phyloP scores from a whole-genome alignment of 352 stramenopile genomes.

The Globisporangium solare region DNA sequence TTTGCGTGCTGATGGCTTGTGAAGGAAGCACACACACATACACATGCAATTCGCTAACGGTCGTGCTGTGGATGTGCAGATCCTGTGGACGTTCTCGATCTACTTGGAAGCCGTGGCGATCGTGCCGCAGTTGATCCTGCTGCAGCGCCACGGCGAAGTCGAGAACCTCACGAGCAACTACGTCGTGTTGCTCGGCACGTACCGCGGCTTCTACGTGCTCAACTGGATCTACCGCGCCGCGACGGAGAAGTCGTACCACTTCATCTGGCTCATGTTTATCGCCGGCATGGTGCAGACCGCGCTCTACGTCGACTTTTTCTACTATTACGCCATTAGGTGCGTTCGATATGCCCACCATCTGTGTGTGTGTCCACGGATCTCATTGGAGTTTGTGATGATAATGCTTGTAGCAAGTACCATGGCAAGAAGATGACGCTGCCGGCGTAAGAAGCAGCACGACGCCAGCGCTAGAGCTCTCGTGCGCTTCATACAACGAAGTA shows the following conservation, averaged over 20 bases:
- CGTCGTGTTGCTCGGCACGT: constrained; percentile 97
- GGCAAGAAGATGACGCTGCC: constrained; percentile 89
- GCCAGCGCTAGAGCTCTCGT: neutral
- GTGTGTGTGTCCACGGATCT: constrained; percentile 8
- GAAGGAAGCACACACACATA: neutral
- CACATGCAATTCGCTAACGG: neutral
- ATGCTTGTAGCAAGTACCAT: constrained; percentile 73
- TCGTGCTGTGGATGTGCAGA: constrained; percentile 21
- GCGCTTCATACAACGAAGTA: constrained; percentile 1
- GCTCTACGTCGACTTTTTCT: constrained; percentile 99
- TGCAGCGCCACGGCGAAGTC: constrained; percentile 97
- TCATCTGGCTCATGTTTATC: constrained; percentile 99
- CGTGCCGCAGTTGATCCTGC: constrained; percentile 98
- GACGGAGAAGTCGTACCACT: constrained; percentile 95
- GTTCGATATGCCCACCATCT: neutral
- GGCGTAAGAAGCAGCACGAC: constrained; percentile 34
- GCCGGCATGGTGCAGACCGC: constrained; percentile 97
- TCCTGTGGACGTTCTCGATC: constrained; percentile 99
- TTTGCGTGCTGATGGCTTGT: neutral
- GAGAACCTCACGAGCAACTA: constrained; percentile 99
- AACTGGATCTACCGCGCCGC: constrained; percentile 99
- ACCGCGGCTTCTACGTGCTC: constrained; percentile 98
- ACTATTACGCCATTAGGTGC: constrained; percentile 97
- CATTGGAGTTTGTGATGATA: neutral
- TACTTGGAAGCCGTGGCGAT: constrained; percentile 99